Evolutionary conservation across 805 yeast genomes (phyloP).

Genomic region (Candida nonsorbophila): DNA sequence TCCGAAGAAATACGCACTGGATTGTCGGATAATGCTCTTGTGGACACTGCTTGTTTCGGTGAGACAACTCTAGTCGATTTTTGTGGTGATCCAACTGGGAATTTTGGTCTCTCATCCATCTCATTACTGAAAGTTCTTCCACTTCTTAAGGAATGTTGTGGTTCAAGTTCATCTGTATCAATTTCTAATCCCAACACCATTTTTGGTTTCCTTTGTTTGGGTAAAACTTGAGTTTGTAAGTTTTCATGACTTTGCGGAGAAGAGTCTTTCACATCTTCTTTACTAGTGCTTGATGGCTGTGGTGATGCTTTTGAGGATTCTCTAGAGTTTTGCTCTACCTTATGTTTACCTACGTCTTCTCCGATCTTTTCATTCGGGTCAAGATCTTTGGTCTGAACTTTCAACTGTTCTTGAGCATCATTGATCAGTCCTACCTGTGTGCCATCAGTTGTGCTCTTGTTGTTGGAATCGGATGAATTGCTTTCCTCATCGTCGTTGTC

Average conservation of each 20-base stretch:
- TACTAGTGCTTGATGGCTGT: too few species aligned
- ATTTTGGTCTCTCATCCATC: not conserved
- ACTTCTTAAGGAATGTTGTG: constrained; percentile 18
- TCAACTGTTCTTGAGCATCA: not conserved
- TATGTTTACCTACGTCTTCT: not conserved
- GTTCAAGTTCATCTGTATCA: constrained; percentile 13
- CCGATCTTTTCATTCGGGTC: not conserved
- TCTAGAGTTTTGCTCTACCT: too few species aligned
- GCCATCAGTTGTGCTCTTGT: not conserved
- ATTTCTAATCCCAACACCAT: constrained; percentile 20
- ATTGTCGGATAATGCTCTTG: not conserved
- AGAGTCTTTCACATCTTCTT: too few species aligned
- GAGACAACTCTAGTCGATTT: not conserved
- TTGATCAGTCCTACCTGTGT: not conserved
- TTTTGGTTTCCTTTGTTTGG: constrained; percentile 3
- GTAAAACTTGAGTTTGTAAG: too few species aligned
- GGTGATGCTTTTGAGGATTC: too few species aligned
- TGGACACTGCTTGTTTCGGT: constrained; percentile 1
- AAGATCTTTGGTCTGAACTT: not conserved
- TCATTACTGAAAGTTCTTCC: constrained; percentile 12
- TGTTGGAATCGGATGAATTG: not conserved
- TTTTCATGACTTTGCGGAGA: too few species aligned
- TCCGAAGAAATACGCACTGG: not conserved
- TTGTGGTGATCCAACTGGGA: constrained; percentile 3
- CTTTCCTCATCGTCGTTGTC: not conserved